These are phyloP conservation scores for Bryoglossum gracile DNA, from an alignment of 495 filamentous ascomycete species.

Conservation along the genomic window DNA sequence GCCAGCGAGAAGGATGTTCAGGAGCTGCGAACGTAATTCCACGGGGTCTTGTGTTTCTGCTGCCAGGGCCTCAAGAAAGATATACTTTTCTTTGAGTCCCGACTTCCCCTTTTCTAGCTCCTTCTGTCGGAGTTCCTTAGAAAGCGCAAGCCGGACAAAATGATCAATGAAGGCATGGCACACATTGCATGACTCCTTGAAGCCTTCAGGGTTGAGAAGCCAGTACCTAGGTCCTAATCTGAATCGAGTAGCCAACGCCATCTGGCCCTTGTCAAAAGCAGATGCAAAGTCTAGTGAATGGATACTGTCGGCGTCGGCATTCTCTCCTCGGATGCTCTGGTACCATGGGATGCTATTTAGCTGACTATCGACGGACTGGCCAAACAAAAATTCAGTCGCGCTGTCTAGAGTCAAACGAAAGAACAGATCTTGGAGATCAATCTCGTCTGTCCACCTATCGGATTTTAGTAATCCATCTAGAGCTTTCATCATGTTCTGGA, in stretches of 20 bases:
- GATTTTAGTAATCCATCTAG: constrained; percentile 21
- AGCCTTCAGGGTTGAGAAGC: constrained; percentile 6
- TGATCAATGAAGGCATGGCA: constrained; percentile 21
- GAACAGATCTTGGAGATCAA: constrained; percentile 59
- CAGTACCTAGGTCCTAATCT: constrained; percentile 16
- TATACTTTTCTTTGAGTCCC: constrained; percentile 36
- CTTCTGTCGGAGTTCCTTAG: constrained; percentile 2
- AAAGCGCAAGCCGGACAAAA: constrained; percentile 29
- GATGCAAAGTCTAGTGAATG: constrained; percentile 13
- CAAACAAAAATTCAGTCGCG: constrained; percentile 67
- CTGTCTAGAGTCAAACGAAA: constrained; percentile 59
- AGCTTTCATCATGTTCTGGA: constrained; percentile 36
- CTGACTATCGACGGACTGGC: constrained; percentile 44
- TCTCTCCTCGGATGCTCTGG: constrained; percentile 21
- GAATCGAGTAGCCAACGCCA: constrained; percentile 10
- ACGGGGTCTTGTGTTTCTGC: constrained; percentile 29
- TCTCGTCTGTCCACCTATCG: constrained; percentile 19
- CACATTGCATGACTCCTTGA: constrained; percentile 10
- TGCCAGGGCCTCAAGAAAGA: constrained; percentile 45
- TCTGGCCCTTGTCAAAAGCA: constrained; percentile 19
- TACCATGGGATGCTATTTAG: constrained; percentile 9
- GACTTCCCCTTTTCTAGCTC: constrained; percentile 1
- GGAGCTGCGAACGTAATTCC: constrained; percentile 37
- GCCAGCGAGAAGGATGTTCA: constrained; percentile 45
- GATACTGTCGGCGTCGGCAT: constrained; percentile 16